Conservation (phyloP, 805 yeast genomes). For the Metschnikowia proteae region DNA sequence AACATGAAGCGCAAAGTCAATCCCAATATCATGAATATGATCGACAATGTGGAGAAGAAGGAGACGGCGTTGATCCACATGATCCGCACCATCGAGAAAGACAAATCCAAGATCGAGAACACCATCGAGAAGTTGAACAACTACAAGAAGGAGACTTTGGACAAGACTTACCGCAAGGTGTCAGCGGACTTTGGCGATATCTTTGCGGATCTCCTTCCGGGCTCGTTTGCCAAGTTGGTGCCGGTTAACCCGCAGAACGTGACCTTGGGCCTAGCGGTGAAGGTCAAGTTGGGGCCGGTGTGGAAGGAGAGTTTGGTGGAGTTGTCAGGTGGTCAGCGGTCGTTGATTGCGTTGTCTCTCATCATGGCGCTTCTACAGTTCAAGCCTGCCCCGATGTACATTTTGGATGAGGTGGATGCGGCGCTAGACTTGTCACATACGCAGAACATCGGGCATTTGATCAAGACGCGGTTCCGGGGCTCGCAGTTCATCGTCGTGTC, state of each 20-base stretch:
- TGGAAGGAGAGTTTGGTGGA: conserved; percentile 97
- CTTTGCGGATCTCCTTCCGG: conserved; percentile 83
- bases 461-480: conserved; percentile 91
- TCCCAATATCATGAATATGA: conserved; percentile 82
- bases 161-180: conserved; percentile 83
- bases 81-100: conserved; percentile 85
- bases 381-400: conserved; percentile 98
- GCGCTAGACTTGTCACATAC: conserved; percentile 96
- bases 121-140: conserved; percentile 81
- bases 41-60: conserved; percentile 86
- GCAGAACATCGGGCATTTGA: conserved; percentile 93
- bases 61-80: conserved; percentile 70
- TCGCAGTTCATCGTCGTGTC: conserved; percentile 96
- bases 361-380: conserved; percentile 89
- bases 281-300: conserved; percentile 82
- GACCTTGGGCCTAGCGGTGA: conserved; percentile 85
- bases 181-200: conserved; percentile 86
- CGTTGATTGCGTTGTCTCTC: conserved; percentile 86
- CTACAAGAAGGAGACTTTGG: conserved; percentile 77
- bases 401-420: conserved; percentile 96
- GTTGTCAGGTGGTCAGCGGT: conserved; percentile 94
- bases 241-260: conserved; percentile 79
- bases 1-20: conserved; percentile 80
- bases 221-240: conserved; percentile 83
- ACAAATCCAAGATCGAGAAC: conserved; percentile 83